Percentiles rank a stretch among this genome's conserved stretches.
phyloP scores from a whole-genome alignment of 139 green algal species.

The Astrephomene gubernaculifera region DNA sequence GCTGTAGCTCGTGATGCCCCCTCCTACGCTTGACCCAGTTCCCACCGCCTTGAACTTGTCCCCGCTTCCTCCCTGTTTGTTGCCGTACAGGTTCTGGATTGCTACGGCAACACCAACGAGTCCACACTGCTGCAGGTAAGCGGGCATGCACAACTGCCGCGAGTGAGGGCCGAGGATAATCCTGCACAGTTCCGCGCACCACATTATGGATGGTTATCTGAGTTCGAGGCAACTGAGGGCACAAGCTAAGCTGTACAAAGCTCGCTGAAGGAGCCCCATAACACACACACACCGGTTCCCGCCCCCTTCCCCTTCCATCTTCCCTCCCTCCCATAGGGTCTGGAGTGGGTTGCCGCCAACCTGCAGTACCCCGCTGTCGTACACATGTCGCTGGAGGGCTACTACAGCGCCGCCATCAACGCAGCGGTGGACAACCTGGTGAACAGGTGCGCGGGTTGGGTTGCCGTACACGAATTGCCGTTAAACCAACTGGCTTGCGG shows the following conservation, averaged over 20 bases:
- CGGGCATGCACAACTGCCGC: neutral
- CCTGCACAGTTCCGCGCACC: no score
- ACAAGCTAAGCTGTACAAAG: no score
- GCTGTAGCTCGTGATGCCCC: no score
- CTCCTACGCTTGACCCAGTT: no score
- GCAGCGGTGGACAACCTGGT: constrained; percentile 65
- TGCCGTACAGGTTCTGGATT: constrained; percentile 69
- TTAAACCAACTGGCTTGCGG: no score
- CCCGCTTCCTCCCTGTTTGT: no score
- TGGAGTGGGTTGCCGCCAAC: constrained; percentile 79
- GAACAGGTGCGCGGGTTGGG: neutral
- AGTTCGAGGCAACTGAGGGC: no score
- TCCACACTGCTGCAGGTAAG: constrained; percentile 57
- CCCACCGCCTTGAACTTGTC: no score
- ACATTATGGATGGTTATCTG: no score
- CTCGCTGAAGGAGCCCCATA: no score
- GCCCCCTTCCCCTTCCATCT: neutral
- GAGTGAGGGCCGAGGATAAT: no score
- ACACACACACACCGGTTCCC: neutral
- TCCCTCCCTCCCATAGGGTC: constrained; percentile 41
- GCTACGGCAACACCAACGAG: constrained; percentile 65
- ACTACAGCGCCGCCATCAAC: constrained; percentile 67
- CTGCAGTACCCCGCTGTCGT: constrained; percentile 67
- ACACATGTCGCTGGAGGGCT: constrained; percentile 74
- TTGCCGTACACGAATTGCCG: no score